Conservation (phyloP, 225 moss, liverwort and hornwort genomes). For the Neckera pumila region DNA sequence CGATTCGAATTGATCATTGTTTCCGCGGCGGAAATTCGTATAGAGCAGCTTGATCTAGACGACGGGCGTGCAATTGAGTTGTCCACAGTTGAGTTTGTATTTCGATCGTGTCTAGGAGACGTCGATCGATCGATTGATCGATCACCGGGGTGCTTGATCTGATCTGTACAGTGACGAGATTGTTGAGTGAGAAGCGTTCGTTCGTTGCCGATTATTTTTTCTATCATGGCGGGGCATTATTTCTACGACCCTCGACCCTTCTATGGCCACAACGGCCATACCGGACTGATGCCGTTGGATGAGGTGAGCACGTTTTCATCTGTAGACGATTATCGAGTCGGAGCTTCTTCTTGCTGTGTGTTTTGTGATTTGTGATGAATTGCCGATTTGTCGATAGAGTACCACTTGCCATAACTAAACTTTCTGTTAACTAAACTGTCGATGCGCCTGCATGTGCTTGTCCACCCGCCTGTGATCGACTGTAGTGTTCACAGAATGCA, state of each 20-base stretch:
- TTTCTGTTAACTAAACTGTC: background rate
- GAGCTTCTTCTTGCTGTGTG: background rate
- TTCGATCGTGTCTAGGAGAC: background rate
- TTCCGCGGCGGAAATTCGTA: background rate
- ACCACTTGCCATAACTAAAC: too few relatives aligned
- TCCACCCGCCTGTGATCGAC: background rate
- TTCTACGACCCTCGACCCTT: conserved; percentile 45
- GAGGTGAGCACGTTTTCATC: conserved; percentile 3
- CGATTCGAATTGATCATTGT: background rate
- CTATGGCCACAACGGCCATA: conserved; percentile 17
- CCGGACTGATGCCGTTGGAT: conserved; percentile 28
- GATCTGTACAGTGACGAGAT: background rate
- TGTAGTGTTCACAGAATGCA: background rate
- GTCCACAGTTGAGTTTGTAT: background rate
- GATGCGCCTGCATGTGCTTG: background rate
- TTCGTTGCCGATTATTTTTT: background rate
- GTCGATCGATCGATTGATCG: background rate
- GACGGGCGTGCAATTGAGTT: background rate
- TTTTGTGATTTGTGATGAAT: background rate
- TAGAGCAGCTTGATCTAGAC: background rate
- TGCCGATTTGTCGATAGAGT: too few relatives aligned
- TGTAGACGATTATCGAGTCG: background rate
- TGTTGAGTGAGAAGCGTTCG: background rate
- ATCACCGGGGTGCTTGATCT: background rate
- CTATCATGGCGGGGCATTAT: conserved; percentile 40